Base-by-base conservation (phyloP, 768 basidiomycete genomes). In the Mycena olivaceomarginata region DNA sequence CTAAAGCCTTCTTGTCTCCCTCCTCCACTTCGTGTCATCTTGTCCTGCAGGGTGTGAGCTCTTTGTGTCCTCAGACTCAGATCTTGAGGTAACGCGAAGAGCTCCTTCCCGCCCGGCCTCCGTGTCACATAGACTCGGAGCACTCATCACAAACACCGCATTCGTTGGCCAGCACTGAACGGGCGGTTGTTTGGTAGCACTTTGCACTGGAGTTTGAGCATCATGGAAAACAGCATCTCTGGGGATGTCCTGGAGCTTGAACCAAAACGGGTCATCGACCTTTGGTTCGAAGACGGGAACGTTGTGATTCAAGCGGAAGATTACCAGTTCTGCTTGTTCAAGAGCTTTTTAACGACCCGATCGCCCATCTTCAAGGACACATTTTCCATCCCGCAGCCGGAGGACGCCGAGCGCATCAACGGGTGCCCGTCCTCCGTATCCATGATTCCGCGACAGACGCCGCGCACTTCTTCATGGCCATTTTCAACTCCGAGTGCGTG, bases 231-330 rank as follows among this genome's bases (percentile, higher is more conserved):
- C 57, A 12, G 15, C 20, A 11, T 15, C n/a, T 13, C 20, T 39
- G 63, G 16, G 39, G 18, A 6, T 40, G 60, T 37, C 37, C 37
- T 67, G 15, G 46, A 67, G 16, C 45, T 51, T 37, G 65, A 67
- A 39, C 66, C 66, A 67, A 71, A 71, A 31, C 22, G 70, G 20
- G 70, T 71, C 31, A 51, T 63, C 8, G 78, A 73, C 41, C 76
- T 82, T 6, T 82, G 78, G 81, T 79, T 80, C 60, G 70, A 79
- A 31, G 92, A 37, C 83, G 82, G 76, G 56, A 74, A 76, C 18
- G 41, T 76, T 25, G 67, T 82, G 10, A 74, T 82, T 15, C 48
- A 78, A 37, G 80, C 81, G 20, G 80, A 77, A 40, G 69, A 70
- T 22, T 65, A 76, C 53, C 66, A 62, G 45, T 82, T 80, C 65